phyloP scores from a whole-genome alignment of 768 basidiomycete genomes.

The Melanogaster broomeanus region DNA sequence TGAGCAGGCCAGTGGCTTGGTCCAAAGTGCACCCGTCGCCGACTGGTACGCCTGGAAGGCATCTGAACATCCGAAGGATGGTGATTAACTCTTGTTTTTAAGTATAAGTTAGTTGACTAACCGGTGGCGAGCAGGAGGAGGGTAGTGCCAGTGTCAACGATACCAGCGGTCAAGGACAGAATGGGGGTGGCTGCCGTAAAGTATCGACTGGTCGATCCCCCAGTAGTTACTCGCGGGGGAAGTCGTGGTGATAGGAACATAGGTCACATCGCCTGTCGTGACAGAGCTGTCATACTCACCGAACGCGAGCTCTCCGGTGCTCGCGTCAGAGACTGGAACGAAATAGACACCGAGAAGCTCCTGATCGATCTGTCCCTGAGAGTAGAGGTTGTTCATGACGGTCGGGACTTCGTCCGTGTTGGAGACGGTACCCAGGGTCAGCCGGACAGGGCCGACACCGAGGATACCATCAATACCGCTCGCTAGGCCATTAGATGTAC shows the following conservation, averaged over 20 bases:
- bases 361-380: constrained; percentile 25
- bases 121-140: constrained; percentile 31
- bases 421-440: constrained; percentile 29
- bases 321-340: constrained; percentile 17
- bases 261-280: constrained; percentile 14
- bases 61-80: constrained; percentile 12
- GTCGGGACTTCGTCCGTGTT: constrained; percentile 25
- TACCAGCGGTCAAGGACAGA: constrained; percentile 18
- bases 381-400: constrained; percentile 35
- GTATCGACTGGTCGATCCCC: constrained; percentile 28
- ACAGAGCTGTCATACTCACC: constrained; percentile 19
- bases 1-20: constrained; percentile 24
- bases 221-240: constrained; percentile 23
- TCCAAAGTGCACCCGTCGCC: constrained; percentile 32
- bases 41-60: constrained; percentile 26
- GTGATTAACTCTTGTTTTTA: not conserved
- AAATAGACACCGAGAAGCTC: constrained; percentile 35
- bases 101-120: constrained; percentile 2
- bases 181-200: constrained; percentile 25
- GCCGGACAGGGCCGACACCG: constrained; percentile 34
- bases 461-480: constrained; percentile 42
- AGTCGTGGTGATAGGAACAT: constrained; percentile 21
- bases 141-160: constrained; percentile 24
- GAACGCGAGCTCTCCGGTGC: constrained; percentile 26
- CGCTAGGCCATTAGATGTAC: constrained; percentile 19